Base-by-base conservation (phyloP, 495 filamentous ascomycete genomes). In the Daldinia decipiens region DNA sequence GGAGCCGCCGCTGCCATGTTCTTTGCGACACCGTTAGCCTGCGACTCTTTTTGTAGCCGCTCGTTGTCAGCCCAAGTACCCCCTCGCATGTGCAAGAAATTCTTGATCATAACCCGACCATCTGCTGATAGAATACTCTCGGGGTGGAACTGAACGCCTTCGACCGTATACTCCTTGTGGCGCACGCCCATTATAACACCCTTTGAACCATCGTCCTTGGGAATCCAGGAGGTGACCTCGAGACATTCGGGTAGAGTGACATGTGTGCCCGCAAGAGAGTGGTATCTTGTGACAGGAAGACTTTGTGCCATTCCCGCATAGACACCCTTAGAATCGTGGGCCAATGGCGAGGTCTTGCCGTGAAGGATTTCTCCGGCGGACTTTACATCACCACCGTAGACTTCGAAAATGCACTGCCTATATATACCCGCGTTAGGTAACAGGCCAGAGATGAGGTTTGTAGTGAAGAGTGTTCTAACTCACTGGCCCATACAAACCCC, bases 401-500 rank as follows among this genome's bases (percentile, higher is more conserved):
- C 88, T 56, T 93, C 90, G 71, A 94, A 94, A 31, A 99, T 97
- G 79, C 94, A 98, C 85, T 99, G 95, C 66, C 86, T 86, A 29
- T n/a, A 38, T n/a, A 65, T 24, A 53, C 36, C 43, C 29, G 34
- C 17, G 39, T 62, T 56, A 59, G 50, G 66, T 17, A 27, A 52
- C 2, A 27, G 24, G 53, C 19, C 55, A 55, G 24, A 45, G 29
- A 26, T 4, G 5, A 11, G 7, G 24, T 11, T 38, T 12, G 6
- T 12, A 32, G 13, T 7, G 12, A 59, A 43, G 58, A 17, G 43
- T 47, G 19, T 52, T 47, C 4, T 68, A 31, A 87, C 90, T 84
- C 80, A 92, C 87, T 97, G 91, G 71, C 95, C 95, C 94, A 99
- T 98, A 77, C 95, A 99, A 17, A 99, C 95, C 21, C 95, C 95